Base-by-base conservation (phyloP, 2,329 filamentous ascomycete genomes). In the Cercospora citrullina region DNA sequence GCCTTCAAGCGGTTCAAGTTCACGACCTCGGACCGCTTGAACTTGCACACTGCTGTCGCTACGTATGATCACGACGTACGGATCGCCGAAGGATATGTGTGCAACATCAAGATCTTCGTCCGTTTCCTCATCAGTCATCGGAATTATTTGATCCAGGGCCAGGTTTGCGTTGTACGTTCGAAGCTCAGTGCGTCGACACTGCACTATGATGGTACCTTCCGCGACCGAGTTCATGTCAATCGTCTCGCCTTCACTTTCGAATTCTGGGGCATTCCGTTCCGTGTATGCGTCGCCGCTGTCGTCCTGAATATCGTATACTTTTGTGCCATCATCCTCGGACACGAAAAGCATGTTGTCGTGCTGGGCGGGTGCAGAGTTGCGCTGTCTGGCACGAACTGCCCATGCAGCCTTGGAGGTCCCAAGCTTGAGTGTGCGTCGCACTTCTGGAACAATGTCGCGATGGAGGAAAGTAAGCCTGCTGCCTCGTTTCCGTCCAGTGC, bases 151-250 rank as follows among this genome's bases (percentile, higher is more conserved):
- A 57, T 90, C 90, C 63, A 99, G 85, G 10, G 91, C 92, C 68
- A 99, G 87, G 78, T 96, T 92, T 93, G 90, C 90, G 78, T 98
- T 94, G 74, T 97, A 99, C 69, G 91, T 94, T 68, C 94, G 87
- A 26, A 98, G 88, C 76, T 98, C 94, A 1, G 89, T 92, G 71
- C 90, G 91, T 63, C 97, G 84, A 2, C 97, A 90, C 76, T 98
- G 95, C 16, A 98, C 90, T 36, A 98, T 89, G 67, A 93, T 88
- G 76, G 87, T 91, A 68, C 91, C 89, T 62, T 87, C 87, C n/a
- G 91, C 91, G 79, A 99, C 87, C 0, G 90, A 91, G 16, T 92
- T 92, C 18, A 95, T 91, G 73, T 96, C 91, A 58, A 98, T 85
- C 0, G 95, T 97, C 33, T 90, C 87, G 28, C 94, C 95, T 70